These are phyloP conservation scores for Chalciporus sphaerocephalus DNA, from an alignment of 768 basidiomycete genomes.

Conservation along the genomic window DNA sequence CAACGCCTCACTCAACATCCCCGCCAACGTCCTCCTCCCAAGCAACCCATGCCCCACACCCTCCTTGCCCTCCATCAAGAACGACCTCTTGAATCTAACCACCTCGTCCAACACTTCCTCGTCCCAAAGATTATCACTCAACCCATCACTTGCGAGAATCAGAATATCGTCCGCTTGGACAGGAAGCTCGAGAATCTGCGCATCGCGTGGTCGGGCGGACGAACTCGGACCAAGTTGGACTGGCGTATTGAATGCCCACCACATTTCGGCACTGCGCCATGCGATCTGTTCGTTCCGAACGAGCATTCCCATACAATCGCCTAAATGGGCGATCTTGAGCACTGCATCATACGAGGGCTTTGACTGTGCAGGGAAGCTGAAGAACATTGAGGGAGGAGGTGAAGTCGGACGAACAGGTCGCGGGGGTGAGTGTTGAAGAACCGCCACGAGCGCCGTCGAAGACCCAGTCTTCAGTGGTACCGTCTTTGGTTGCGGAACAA, in stretches of 20 bases:
- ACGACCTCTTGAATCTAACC: constrained; percentile 46
- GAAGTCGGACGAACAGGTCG: constrained; percentile 12
- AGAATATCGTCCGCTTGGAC: constrained; percentile 71
- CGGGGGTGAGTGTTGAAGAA: constrained; percentile 45
- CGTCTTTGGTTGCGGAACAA: constrained; percentile 17
- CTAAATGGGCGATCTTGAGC: constrained; percentile 78
- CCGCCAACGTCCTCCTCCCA: constrained; percentile 53
- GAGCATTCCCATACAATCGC: constrained; percentile 85
- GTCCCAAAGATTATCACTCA: constrained; percentile 87
- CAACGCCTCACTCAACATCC: constrained; percentile 73
- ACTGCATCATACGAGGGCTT: constrained; percentile 50
- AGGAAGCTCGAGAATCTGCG: constrained; percentile 65
- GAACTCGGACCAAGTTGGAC: constrained; percentile 60
- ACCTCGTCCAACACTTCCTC: constrained; percentile 84
- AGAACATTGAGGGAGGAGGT: constrained; percentile 16
- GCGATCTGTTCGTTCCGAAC: constrained; percentile 74
- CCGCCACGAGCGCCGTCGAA: constrained; percentile 64
- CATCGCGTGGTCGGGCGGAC: constrained; percentile 59
- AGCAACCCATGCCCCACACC: constrained; percentile 29
- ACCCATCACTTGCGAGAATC: constrained; percentile 76
- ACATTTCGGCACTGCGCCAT: constrained; percentile 91
- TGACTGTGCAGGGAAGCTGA: constrained; percentile 21
- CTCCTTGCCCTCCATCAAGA: constrained; percentile 23
- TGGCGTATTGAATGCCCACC: constrained; percentile 77
- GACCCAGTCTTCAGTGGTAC: constrained; percentile 54